Conservation (phyloP, 805 yeast species). For the Scheffersomyces amazonensis region DNA sequence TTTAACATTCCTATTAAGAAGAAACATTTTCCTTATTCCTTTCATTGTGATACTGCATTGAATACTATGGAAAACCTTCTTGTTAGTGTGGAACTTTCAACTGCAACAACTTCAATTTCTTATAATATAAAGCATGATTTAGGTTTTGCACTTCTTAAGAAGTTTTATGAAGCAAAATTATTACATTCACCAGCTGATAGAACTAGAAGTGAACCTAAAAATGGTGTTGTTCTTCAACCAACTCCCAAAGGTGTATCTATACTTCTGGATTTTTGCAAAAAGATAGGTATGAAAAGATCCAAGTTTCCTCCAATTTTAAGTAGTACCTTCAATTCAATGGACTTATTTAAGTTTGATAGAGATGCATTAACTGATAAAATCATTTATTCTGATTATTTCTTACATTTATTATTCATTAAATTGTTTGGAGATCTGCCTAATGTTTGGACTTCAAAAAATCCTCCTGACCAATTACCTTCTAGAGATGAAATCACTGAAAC, state of each 20-base stretch:
- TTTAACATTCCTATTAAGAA: slow-evolving; percentile 21
- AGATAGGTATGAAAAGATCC: slow-evolving; percentile 46
- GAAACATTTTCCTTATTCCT: slow-evolving; percentile 49
- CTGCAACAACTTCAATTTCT: slow-evolving; percentile 52
- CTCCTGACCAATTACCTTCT: slow-evolving; percentile 32
- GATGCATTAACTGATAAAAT: slow-evolving; percentile 55
- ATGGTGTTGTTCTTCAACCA: slow-evolving; percentile 60
- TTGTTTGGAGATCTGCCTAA: slow-evolving; percentile 69
- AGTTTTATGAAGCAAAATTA: slow-evolving; percentile 59
- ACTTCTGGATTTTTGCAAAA: slow-evolving; percentile 56
- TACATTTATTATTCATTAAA: slow-evolving; percentile 59
- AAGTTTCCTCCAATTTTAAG: slow-evolving; percentile 45
- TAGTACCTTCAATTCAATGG: slow-evolving; percentile 69
- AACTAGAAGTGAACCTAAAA: slow-evolving; percentile 51
- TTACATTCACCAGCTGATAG: slow-evolving; percentile 75
- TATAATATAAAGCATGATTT: slow-evolving; percentile 52
- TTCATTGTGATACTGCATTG: slow-evolving; percentile 51
- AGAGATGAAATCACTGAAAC: neutral
- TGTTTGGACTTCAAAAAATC: slow-evolving; percentile 59
- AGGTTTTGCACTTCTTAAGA: slow-evolving; percentile 44
- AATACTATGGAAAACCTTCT: slow-evolving; percentile 47
- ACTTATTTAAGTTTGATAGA: slow-evolving; percentile 66
- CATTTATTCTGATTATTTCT: slow-evolving; percentile 58
- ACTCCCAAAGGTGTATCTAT: slow-evolving; percentile 88
- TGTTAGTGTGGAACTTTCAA: slow-evolving; percentile 45